Conservation (phyloP, 768 basidiomycete species). For the Pisolithus microcarpus region DNA sequence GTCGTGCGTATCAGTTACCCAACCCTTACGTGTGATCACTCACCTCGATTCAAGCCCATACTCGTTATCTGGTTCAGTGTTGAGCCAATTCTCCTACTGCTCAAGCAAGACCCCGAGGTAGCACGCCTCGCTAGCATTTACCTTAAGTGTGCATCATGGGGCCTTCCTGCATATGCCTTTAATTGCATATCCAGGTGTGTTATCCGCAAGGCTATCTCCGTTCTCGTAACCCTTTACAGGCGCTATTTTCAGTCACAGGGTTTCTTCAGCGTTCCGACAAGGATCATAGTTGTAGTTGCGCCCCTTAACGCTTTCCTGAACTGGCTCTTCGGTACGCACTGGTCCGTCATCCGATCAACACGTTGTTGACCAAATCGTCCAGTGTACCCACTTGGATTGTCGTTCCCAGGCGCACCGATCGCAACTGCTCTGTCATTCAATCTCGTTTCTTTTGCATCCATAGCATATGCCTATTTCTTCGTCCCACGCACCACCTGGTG, state of each 20-base stretch:
- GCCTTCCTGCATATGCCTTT: constrained; percentile 69
- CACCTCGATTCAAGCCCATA: constrained; percentile 38
- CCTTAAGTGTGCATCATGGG: constrained; percentile 66
- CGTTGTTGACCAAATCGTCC: neutral
- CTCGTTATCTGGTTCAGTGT: constrained; percentile 74
- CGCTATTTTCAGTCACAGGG: constrained; percentile 75
- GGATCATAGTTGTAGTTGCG: constrained; percentile 73
- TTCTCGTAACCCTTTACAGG: constrained; percentile 12
- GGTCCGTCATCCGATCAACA: neutral
- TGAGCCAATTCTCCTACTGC: constrained; percentile 65
- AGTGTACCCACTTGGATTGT: constrained; percentile 57
- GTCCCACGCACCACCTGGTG: constrained; percentile 78
- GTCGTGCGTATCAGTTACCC: constrained; percentile 42
- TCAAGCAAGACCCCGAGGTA: constrained; percentile 80
- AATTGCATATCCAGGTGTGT: constrained; percentile 48
- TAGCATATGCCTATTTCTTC: constrained; percentile 57
- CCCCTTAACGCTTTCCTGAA: constrained; percentile 82
- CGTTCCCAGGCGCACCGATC: constrained; percentile 89
- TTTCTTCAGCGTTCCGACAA: constrained; percentile 78
- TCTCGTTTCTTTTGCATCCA: constrained; percentile 58
- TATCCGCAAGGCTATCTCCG: neutral
- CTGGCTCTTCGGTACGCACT: constrained; percentile 66
- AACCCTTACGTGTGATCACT: neutral
- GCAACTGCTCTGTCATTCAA: constrained; percentile 88
- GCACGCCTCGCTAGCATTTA: constrained; percentile 71